A percentile compares a stretch with the other conserved stretches of the same genome.
These are phyloP conservation scores for Multifurca ochricompacta DNA, from an alignment of 768 basidiomycete species.

Conservation along the genomic window DNA sequence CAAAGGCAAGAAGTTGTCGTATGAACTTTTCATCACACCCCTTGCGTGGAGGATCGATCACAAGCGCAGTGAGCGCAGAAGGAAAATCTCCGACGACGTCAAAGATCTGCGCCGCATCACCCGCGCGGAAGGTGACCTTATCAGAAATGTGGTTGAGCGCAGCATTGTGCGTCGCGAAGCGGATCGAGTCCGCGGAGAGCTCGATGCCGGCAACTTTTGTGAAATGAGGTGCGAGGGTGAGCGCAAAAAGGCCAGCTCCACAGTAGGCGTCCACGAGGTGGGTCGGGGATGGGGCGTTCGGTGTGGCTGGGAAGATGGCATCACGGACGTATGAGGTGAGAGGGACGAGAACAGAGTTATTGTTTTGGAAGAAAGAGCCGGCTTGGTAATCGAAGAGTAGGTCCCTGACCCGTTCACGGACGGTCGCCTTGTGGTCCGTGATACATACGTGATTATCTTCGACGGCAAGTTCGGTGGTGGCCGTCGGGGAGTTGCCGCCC, in stretches of 20 bases:
- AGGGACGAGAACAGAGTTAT: constrained; percentile 80
- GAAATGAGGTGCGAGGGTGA: constrained; percentile 74
- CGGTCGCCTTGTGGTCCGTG: constrained; percentile 67
- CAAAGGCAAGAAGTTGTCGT: constrained; percentile 63
- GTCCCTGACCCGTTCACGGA: constrained; percentile 78
- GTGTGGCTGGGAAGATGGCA: constrained; percentile 46
- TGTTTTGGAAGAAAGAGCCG: constrained; percentile 95
- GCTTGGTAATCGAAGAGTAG: constrained; percentile 80
- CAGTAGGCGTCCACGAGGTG: constrained; percentile 95
- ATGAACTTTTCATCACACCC: constrained; percentile 82
- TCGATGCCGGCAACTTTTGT: constrained; percentile 81
- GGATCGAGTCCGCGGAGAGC: constrained; percentile 66
- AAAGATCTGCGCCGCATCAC: constrained; percentile 84
- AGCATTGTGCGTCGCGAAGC: constrained; percentile 59
- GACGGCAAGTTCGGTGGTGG: constrained; percentile 22
- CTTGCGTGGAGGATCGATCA: constrained; percentile 90
- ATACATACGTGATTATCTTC: constrained; percentile 65
- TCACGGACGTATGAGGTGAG: constrained; percentile 74
- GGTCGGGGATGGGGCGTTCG: constrained; percentile 35
- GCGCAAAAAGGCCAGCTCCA: constrained; percentile 80
- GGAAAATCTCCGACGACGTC: constrained; percentile 56
- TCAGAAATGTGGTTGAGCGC: constrained; percentile 47
- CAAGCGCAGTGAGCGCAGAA: constrained; percentile 50
- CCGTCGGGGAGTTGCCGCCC: constrained; percentile 23
- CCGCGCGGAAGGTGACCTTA: constrained; percentile 62